Base-by-base conservation (phyloP, 192 early-diverging fungal genomes). In the Mortierella antarctica region DNA sequence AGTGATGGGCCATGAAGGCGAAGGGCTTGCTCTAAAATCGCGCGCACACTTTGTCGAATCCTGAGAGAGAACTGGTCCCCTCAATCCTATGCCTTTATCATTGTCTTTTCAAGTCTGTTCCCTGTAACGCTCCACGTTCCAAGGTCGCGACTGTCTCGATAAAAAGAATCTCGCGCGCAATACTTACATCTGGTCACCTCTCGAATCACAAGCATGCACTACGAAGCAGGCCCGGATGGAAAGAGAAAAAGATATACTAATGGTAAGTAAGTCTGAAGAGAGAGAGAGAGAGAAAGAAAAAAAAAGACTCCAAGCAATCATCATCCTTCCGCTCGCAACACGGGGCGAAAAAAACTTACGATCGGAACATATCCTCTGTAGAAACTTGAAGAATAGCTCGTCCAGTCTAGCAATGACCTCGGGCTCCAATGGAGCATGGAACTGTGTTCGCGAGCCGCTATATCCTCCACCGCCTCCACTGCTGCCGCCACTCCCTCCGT, bases 101-200 rank as follows among this genome's bases (percentile, higher is more conserved):
- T 31, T 31, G 31, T 2, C 31, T 2, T 31, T 3, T 31, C 31
- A 31, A 31, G 31, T 31, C 31, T 31, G 1, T 31, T 31, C 31
- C 31, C 31, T 31, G 31, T 31, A 31, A 31, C 3, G 1, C 31
- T 31, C 31, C 31, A 31, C 31, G 31, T 31, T 31, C 31, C 1
- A 1, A 31, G 31, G 31, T 31, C 31, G 31, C 31, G 31, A 31
- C 31, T 31, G 31, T 3, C 3, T 31, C 3, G 1, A 3, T 2
- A 2, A 1, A 31, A 31, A 31, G 31, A 31, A 31, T 31, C 31
- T 31, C 31, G 31, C 31, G 1, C 31, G 31, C 31, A 31, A 31
- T 31, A 31, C 88, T 80, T 89, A 91, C 90, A 92, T 92, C 73
- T 86, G 88, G 77, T 92, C 91, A 47, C 91, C 91, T 66, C 86